Conservation (phyloP, 2,329 filamentous ascomycete species). For the Fusarium foetens region DNA sequence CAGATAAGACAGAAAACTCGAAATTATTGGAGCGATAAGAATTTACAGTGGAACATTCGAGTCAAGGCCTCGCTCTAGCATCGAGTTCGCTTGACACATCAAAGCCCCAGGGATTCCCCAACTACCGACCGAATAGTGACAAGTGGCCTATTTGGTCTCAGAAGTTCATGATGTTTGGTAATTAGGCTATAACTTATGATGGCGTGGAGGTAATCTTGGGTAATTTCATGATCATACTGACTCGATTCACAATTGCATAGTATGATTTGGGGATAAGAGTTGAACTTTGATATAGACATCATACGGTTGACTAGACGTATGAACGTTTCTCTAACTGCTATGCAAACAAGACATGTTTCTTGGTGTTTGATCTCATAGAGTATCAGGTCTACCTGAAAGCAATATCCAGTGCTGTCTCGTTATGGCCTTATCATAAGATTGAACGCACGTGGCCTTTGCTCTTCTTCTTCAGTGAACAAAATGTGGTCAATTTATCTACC, state of each 20-base stretch:
- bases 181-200: background rate
- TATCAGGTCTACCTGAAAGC: background rate
- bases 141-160: constrained; percentile 32
- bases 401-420: background rate
- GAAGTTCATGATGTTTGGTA: constrained; percentile 37
- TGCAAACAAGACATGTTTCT: background rate
- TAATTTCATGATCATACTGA: constrained; percentile 25
- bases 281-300: background rate
- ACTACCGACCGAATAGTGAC: constrained; percentile 23
- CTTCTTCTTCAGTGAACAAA: background rate
- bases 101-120: constrained; percentile 16
- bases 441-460: constrained; percentile 11
- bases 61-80: constrained; percentile 24
- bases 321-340: background rate
- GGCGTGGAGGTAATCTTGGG: background rate
- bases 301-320: background rate
- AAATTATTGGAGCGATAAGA: constrained; percentile 40
- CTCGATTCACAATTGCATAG: background rate
- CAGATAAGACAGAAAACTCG: background rate
- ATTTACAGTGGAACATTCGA: background rate
- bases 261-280: background rate
- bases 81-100: constrained; percentile 34
- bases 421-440: background rate
- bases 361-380: background rate
- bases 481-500: background rate